These are phyloP conservation scores for Cryptococcus neoformans DNA, from an alignment of 1,284 basidiomycete species.

Conservation along the genomic window DNA sequence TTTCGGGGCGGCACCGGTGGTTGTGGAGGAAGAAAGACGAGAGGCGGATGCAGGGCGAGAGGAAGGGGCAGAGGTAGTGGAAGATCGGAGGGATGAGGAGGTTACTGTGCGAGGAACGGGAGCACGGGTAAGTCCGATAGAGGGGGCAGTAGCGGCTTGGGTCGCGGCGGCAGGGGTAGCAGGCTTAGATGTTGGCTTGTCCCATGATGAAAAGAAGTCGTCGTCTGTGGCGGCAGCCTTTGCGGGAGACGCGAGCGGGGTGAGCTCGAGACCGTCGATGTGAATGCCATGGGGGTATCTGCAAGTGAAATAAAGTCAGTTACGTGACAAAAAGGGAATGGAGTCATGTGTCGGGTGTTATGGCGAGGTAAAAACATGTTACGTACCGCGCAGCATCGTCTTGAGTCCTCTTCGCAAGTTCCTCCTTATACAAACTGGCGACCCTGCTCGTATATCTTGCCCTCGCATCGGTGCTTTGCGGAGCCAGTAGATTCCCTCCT, in stretches of 20 bases:
- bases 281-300: slow-evolving; percentile 73
- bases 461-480: slow-evolving; percentile 70
- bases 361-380: no score
- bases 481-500: slow-evolving; percentile 62
- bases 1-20: slow-evolving; percentile 47
- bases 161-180: slow-evolving; percentile 32
- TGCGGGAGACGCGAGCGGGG: slow-evolving; percentile 52
- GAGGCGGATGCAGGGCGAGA: slow-evolving; percentile 55
- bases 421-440: slow-evolving; percentile 88
- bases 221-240: slow-evolving; percentile 65
- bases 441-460: slow-evolving; percentile 83
- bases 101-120: slow-evolving; percentile 48
- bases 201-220: slow-evolving; percentile 96
- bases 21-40: slow-evolving; percentile 22
- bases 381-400: slow-evolving; percentile 70
- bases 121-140: slow-evolving; percentile 34
- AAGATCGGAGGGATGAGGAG: slow-evolving; percentile 50
- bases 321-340: neutral
- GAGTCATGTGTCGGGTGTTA: neutral
- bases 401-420: slow-evolving; percentile 75
- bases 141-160: slow-evolving; percentile 30
- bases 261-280: slow-evolving; percentile 66
- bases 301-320: neutral
- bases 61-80: slow-evolving; percentile 43
- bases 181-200: slow-evolving; percentile 55